Conservation (phyloP, 2,329 filamentous ascomycete species). For the Hypoxylon sp. region DNA sequence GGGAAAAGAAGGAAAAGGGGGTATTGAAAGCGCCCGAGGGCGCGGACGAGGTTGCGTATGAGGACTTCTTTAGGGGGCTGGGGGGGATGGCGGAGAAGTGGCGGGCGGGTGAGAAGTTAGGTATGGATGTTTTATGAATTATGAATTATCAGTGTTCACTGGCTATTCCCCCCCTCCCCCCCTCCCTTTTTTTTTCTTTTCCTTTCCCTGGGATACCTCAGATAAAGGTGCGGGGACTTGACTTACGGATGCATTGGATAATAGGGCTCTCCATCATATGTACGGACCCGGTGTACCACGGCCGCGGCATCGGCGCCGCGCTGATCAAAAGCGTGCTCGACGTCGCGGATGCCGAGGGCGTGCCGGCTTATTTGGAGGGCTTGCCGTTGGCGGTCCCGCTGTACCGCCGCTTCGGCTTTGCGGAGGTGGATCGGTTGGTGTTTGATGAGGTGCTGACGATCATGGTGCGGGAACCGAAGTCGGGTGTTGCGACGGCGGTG, state of each 20-base stretch:
- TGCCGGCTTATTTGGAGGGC: slow-evolving; percentile 47
- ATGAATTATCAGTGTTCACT: no score
- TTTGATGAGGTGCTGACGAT: slow-evolving; percentile 44
- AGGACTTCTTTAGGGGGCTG: slow-evolving; percentile 47
- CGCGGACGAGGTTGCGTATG: slow-evolving; percentile 40
- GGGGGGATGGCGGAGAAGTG: slow-evolving; percentile 47
- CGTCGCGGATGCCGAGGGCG: slow-evolving; percentile 46
- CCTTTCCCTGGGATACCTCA: not conserved
- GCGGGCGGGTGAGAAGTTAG: slow-evolving; percentile 47
- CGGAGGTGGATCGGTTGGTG: slow-evolving; percentile 43
- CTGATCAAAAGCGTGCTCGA: slow-evolving; percentile 46
- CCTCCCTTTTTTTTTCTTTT: not conserved
- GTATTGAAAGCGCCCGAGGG: slow-evolving; percentile 42
- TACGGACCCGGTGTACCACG: slow-evolving; percentile 47
- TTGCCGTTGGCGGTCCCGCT: slow-evolving; percentile 44
- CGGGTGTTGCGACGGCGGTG: not conserved
- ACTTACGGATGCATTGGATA: not conserved
- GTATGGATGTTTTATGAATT: slow-evolving; percentile 36
- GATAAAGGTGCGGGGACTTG: not conserved
- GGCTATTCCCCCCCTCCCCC: no score
- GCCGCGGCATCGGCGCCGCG: slow-evolving; percentile 49
- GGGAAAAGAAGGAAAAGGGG: slow-evolving; percentile 8
- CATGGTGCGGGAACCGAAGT: slow-evolving; percentile 43
- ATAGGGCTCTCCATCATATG: slow-evolving; percentile 49
- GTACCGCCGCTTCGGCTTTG: slow-evolving; percentile 48